A percentile compares a stretch with the other conserved stretches of the same genome.
phyloP scores from a whole-genome alignment of 2,329 filamentous ascomycete genomes.

The Metarhizium robertsii region DNA sequence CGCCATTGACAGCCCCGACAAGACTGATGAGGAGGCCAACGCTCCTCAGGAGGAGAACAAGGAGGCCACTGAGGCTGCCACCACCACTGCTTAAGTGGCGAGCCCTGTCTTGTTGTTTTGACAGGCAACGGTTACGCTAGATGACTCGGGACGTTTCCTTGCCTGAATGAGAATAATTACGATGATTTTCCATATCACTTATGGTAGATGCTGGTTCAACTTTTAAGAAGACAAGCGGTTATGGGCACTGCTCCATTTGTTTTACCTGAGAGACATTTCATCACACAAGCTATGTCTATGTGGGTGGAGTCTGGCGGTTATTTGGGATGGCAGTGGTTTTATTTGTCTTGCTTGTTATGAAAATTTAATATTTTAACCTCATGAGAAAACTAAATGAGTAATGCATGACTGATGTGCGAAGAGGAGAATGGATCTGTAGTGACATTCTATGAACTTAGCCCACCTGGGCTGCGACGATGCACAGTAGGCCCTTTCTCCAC shows the following conservation, averaged over 20 bases:
- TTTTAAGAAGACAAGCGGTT: not conserved
- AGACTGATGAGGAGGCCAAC: constrained; percentile 79
- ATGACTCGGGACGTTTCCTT: constrained; percentile 16
- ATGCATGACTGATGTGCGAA: not conserved
- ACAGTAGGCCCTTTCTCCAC: not conserved
- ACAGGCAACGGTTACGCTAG: constrained; percentile 12
- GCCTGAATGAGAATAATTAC: constrained; percentile 24
- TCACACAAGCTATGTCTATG: not conserved
- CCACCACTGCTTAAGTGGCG: constrained; percentile 22
- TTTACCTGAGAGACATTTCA: not conserved
- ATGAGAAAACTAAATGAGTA: not conserved
- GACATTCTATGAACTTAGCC: not conserved
- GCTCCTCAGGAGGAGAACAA: constrained; percentile 36
- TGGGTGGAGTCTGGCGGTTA: constrained; percentile 15
- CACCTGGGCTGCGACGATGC: not conserved
- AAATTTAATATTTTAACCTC: constrained; percentile 16
- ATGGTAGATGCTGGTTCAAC: constrained; percentile 24
- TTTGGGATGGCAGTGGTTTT: constrained; percentile 16
- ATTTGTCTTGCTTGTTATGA: constrained; percentile 16
- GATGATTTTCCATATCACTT: constrained; percentile 29
- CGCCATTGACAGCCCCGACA: constrained; percentile 97
- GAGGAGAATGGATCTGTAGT: not conserved
- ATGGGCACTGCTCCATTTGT: not conserved
- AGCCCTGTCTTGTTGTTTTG: not conserved
- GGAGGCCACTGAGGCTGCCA: constrained; percentile 16